phyloP scores from a whole-genome alignment of 148 eudicot genomes.

The Silene conica region DNA sequence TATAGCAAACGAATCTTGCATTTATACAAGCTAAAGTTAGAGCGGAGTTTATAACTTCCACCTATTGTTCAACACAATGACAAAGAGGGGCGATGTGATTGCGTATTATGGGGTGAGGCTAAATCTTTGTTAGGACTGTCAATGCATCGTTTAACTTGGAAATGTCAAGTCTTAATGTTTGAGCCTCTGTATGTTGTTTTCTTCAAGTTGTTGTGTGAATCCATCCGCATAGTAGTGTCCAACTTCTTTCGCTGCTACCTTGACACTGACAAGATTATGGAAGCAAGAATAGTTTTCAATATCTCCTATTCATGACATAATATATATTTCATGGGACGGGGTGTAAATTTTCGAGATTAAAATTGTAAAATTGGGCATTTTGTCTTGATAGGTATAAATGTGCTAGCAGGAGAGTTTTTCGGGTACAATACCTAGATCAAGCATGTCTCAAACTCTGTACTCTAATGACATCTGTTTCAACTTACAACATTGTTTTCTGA shows the following conservation, averaged over 20 bases:
- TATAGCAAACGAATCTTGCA: not conserved
- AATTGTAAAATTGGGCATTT: not conserved
- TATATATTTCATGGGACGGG: not conserved
- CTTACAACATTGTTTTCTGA: not conserved
- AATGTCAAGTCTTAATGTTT: not conserved
- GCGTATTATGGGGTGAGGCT: not conserved
- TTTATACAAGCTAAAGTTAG: too few species aligned
- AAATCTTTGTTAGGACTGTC: not conserved
- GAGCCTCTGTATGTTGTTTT: not conserved
- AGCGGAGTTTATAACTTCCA: not conserved
- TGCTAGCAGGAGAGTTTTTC: too few species aligned
- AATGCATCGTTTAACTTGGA: not conserved
- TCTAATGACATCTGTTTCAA: not conserved
- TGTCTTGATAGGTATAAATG: not conserved
- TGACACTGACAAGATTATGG: not conserved
- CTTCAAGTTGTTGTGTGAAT: not conserved
- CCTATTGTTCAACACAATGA: not conserved
- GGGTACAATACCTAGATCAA: too few species aligned
- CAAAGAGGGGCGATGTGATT: not conserved
- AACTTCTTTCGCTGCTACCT: not conserved
- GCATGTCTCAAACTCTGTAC: not conserved
- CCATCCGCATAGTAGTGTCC: not conserved
- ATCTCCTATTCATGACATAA: not conserved
- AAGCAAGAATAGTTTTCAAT: not conserved
- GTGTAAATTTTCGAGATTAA: not conserved